These are phyloP conservation scores for Amaranthus hypochondriacus DNA, from an alignment of 148 eudicot species.

Conservation along the genomic window DNA sequence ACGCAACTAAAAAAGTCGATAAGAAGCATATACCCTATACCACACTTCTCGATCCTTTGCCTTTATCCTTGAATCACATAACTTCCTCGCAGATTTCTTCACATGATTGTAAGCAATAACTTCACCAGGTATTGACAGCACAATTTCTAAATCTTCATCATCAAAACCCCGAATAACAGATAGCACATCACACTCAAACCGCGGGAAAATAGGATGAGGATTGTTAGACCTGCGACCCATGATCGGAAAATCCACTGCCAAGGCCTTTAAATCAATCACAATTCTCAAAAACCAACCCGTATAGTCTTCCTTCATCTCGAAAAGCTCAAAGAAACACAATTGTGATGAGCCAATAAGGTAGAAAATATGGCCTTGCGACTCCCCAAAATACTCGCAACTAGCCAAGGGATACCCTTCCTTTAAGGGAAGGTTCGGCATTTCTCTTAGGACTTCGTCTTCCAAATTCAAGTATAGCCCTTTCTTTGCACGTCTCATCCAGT, in stretches of 20 bases:
- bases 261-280: conserved; percentile 15
- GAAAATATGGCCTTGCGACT: conserved; percentile 18
- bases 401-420: conserved; percentile 21
- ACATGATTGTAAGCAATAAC: conserved; percentile 17
- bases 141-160: conserved; percentile 20
- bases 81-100: conserved; percentile 12
- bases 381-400: conserved; percentile 31
- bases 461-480: conserved; percentile 24
- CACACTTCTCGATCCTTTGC: conserved; percentile 21
- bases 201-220: conserved; percentile 20
- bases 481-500: conserved; percentile 27
- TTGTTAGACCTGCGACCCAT: conserved; percentile 18
- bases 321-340: conserved; percentile 16
- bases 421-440: conserved; percentile 26
- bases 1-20: conserved; percentile 4
- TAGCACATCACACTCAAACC: conserved; percentile 23
- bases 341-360: conserved; percentile 15
- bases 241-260: conserved; percentile 18
- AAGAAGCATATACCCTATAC: conserved; percentile 22
- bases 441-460: conserved; percentile 11
- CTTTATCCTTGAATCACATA: conserved; percentile 15
- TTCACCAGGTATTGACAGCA: conserved; percentile 27
- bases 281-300: conserved; percentile 16
- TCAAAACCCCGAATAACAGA: conserved; percentile 6
- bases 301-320: conserved; percentile 28